phyloP scores from a whole-genome alignment of 2,329 filamentous ascomycete species.

The Botrytis porri region DNA sequence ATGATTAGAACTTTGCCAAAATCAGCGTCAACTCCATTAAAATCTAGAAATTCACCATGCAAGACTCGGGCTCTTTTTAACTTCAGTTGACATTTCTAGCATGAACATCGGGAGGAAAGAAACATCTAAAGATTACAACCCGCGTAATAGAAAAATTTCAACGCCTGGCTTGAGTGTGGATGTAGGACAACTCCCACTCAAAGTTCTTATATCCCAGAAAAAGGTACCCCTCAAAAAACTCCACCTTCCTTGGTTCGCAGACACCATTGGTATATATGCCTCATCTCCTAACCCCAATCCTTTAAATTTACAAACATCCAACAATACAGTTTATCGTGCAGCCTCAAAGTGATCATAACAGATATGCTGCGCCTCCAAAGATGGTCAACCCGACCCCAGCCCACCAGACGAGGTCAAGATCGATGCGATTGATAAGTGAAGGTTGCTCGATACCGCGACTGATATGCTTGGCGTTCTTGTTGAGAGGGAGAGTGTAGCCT shows the following conservation, averaged over 20 bases:
- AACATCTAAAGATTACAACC: neutral
- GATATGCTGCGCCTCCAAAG: slow-evolving; percentile 38
- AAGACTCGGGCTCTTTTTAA: neutral
- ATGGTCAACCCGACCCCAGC: slow-evolving; percentile 37
- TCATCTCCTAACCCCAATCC: slow-evolving; percentile 18
- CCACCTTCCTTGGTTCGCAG: slow-evolving; percentile 10
- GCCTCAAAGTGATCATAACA: slow-evolving; percentile 29
- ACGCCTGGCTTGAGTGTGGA: slow-evolving; percentile 11
- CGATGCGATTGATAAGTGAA: slow-evolving; percentile 28
- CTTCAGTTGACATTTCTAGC: slow-evolving; percentile 1
- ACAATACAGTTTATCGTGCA: slow-evolving; percentile 2
- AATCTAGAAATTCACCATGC: neutral
- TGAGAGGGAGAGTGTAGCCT: slow-evolving; percentile 29
- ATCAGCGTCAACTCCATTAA: neutral
- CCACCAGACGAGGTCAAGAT: slow-evolving; percentile 38
- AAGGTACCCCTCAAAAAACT: slow-evolving; percentile 17
- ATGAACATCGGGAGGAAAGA: neutral
- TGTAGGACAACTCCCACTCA: slow-evolving; percentile 4
- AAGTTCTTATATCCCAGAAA: slow-evolving; percentile 22
- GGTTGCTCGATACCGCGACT: slow-evolving; percentile 29
- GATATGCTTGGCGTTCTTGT: slow-evolving; percentile 36
- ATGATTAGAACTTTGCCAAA: neutral
- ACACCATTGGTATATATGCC: slow-evolving; percentile 25
- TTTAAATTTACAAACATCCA: slow-evolving; percentile 27
- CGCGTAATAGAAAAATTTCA: slow-evolving; percentile 7